Evolutionary conservation across 2,329 filamentous ascomycete species (phyloP).

Genomic region (Herpotrichia juniperi): DNA sequence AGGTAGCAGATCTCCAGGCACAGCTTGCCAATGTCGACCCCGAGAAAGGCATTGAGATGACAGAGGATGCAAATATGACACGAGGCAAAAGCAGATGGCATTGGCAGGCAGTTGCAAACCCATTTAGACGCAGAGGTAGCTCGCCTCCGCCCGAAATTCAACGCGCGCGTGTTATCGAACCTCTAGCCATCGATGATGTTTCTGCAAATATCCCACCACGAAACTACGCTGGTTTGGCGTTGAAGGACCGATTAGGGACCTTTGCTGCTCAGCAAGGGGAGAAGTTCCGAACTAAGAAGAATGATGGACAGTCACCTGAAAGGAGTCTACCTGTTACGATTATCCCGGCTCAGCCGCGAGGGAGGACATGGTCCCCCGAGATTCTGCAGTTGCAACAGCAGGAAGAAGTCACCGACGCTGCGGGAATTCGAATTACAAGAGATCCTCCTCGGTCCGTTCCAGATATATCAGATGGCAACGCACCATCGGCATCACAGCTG

Average conservation of each 20-base stretch:
- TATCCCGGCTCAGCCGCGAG: constrained; percentile 64
- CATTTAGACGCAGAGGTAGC: constrained; percentile 63
- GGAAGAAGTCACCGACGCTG: constrained; percentile 16
- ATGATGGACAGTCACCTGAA: constrained; percentile 39
- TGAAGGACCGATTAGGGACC: constrained; percentile 54
- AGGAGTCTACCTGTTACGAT: constrained; percentile 62
- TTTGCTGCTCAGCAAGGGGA: constrained; percentile 58
- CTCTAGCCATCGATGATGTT: constrained; percentile 43
- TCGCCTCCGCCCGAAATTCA: constrained; percentile 66
- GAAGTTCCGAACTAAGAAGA: constrained; percentile 48
- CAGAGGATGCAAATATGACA: constrained; percentile 12
- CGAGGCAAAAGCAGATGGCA: constrained; percentile 38
- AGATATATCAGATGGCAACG: constrained; percentile 1
- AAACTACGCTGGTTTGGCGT: constrained; percentile 50
- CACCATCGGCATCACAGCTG: constrained; percentile 18
- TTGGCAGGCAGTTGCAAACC: constrained; percentile 61
- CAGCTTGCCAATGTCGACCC: constrained; percentile 30
- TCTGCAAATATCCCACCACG: constrained; percentile 46
- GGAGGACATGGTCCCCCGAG: constrained; percentile 61
- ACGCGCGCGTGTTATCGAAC: constrained; percentile 58
- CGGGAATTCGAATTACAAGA: constrained; percentile 16
- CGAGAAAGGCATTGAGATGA: constrained; percentile 34
- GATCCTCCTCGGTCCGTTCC: constrained; percentile 21
- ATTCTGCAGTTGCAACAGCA: constrained; percentile 31
- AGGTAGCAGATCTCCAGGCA: constrained; percentile 5